A percentile compares a stretch with the other conserved stretches of the same genome.
phyloP scores from a whole-genome alignment of 768 basidiomycete species.

The Chalciporus chontae region DNA sequence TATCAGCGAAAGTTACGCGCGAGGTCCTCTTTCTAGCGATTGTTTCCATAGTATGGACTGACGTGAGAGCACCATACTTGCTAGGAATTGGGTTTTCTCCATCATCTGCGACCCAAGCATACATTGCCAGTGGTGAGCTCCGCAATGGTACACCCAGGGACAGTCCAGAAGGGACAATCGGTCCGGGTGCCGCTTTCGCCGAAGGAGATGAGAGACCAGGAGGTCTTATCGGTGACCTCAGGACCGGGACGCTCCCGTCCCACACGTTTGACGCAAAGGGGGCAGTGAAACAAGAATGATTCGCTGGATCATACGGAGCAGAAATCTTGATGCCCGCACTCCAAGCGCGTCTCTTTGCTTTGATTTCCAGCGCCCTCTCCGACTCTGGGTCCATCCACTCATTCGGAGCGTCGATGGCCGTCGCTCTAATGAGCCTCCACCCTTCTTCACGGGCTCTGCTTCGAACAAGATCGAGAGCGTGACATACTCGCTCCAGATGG shows the following conservation, averaged over 20 bases:
- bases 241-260: slow-evolving; percentile 8
- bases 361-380: slow-evolving; percentile 47
- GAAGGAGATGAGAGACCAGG: slow-evolving; percentile 19
- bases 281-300: neutral
- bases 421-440: slow-evolving; percentile 36
- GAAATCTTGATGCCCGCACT: slow-evolving; percentile 47
- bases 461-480: slow-evolving; percentile 41
- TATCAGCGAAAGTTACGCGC: slow-evolving; percentile 17
- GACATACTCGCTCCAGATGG: slow-evolving; percentile 36
- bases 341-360: slow-evolving; percentile 66
- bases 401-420: slow-evolving; percentile 17
- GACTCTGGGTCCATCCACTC: slow-evolving; percentile 26
- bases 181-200: slow-evolving; percentile 8
- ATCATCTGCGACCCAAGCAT: slow-evolving; percentile 39
- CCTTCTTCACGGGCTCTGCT: slow-evolving; percentile 40
- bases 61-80: slow-evolving; percentile 18
- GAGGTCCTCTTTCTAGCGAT: slow-evolving; percentile 13
- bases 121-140: slow-evolving; percentile 48
- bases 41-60: slow-evolving; percentile 12
- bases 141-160: slow-evolving; percentile 49
- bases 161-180: slow-evolving; percentile 33
- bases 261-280: slow-evolving; percentile 12
- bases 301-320: slow-evolving; percentile 15
- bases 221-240: slow-evolving; percentile 6
- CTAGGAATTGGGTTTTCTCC: slow-evolving; percentile 20